Evolutionary conservation across 2,329 filamentous ascomycete genomes (phyloP).

Genomic region (Exserohilum turcica): DNA sequence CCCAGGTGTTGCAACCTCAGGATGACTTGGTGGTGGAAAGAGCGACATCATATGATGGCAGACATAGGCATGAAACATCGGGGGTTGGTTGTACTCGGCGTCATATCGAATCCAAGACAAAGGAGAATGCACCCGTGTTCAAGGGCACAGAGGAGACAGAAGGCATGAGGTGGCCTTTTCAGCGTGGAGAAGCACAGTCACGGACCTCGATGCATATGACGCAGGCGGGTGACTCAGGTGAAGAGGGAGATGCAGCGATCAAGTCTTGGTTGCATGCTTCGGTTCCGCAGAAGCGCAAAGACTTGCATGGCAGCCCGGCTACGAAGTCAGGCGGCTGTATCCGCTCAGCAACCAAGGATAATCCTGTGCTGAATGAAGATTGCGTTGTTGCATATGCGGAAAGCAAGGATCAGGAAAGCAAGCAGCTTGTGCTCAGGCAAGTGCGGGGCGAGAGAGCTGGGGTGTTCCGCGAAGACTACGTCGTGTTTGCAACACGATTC

Average conservation of each 20-base stretch:
- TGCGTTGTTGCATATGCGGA: conserved; percentile 46
- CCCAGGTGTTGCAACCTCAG: background rate
- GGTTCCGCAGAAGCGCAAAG: conserved; percentile 20
- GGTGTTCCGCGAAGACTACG: conserved; percentile 48
- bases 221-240: conserved; percentile 16
- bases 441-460: conserved; percentile 47
- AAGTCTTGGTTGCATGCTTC: background rate
- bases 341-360: conserved; percentile 31
- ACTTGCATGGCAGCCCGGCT: background rate
- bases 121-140: conserved; percentile 21
- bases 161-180: background rate
- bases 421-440: conserved; percentile 44
- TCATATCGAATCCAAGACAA: background rate
- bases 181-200: background rate
- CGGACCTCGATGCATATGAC: background rate
- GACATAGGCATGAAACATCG: background rate
- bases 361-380: conserved; percentile 38
- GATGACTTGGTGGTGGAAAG: background rate
- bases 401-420: conserved; percentile 16
- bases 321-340: conserved; percentile 14
- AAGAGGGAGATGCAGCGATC: background rate
- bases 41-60: background rate
- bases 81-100: background rate
- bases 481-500: conserved; percentile 52
- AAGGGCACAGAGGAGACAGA: conserved; percentile 32